Evolutionary conservation across 129 eudicot species (phyloP), one percentile per base, ranked within the genome.

Genomic region (Flaveria sonorensis): DNA sequence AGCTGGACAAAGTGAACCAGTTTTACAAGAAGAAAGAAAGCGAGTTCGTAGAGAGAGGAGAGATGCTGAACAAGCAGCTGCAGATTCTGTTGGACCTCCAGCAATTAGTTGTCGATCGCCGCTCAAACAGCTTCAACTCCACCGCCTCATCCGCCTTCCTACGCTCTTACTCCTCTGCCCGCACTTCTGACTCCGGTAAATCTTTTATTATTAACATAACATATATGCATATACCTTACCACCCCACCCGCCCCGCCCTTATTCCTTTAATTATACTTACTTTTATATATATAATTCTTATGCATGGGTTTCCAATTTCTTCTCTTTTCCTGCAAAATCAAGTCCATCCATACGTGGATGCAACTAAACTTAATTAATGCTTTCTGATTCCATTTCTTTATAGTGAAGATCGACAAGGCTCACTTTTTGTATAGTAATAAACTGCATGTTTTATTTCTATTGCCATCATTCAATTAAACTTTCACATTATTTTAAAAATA

Each of bases 41-140:
- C 0, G 98, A 93, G 61, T 91, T 93, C 56, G 78, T 93, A 6
- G 97, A 84, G 77, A 89, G 95, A 78, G 98, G 97, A 40, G 96
- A 91, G 1, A 56, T 85, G 45, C 64, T 93, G 45, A 87, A 85
- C 13, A 91, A 89, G 75, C 98, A 93, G 75, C 93, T 93, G 8
- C 89, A 87, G 30, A 91, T 87, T 32, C 61, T 93, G 61, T 48
- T 83, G 46, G 96, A 93, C 48, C 93, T 89, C 51, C 92, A 91
- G 60, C 84, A 84, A 73, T 75, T 89, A 66, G 57, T 89, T 40
- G 43, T 23, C 52, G 77, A 82, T 62, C 89, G 96, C 51, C 85
- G 89, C 65, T 81, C 82, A 71, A 75, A 45, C 45, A 59, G 70
- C 59, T 61, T 61, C 28, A 61, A 47, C 57, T 59, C 79, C 0